phyloP scores from a whole-genome alignment of 129 eudicot genomes.

The Arctium minus region DNA sequence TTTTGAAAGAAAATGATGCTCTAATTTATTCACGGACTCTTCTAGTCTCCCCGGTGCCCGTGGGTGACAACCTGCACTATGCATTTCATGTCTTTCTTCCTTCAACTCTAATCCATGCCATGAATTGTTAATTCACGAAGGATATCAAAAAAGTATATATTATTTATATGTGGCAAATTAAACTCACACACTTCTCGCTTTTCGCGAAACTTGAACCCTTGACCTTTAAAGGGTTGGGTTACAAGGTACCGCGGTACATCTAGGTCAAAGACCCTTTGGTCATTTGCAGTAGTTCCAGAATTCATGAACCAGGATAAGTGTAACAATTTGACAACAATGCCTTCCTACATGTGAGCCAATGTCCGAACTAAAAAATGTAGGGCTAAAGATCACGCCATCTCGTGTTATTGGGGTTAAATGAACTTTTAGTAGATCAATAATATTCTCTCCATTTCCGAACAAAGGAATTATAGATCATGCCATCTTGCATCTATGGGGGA shows the following conservation, averaged over 20 bases:
- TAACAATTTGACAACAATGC: background rate
- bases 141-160: background rate
- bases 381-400: background rate
- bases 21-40: no score
- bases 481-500: background rate
- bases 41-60: no score
- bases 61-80: no score
- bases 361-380: background rate
- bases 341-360: background rate
- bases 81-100: no score
- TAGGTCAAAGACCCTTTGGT: background rate
- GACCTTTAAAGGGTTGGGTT: background rate
- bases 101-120: no score
- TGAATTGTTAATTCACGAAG: background rate
- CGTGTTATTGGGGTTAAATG: background rate
- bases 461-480: background rate
- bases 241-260: background rate
- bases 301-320: background rate
- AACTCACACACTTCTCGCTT: background rate
- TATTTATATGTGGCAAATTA: no score
- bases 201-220: background rate
- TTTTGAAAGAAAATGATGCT: no score
- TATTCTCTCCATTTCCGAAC: background rate
- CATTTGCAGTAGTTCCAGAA: background rate
- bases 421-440: background rate